Evolutionary conservation across 495 filamentous ascomycete species (phyloP).

Genomic region (Usnea hakonensis): DNA sequence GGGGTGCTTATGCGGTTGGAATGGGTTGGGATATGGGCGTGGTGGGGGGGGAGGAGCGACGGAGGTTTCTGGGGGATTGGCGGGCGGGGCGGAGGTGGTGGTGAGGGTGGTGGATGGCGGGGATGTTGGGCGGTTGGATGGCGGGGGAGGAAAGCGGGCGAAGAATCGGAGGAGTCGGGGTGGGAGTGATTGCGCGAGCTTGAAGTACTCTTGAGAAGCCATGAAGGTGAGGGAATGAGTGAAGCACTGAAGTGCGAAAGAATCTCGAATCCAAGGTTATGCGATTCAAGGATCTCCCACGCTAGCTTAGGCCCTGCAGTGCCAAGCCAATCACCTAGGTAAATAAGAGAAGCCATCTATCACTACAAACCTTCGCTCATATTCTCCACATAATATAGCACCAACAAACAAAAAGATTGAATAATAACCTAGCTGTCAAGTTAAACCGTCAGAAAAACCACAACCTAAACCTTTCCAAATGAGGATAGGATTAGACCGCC

Average conservation of each 20-base stretch:
- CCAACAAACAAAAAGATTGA: too few relatives aligned
- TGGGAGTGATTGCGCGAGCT: slow-evolving; percentile 61
- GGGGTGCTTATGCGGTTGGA: slow-evolving; percentile 62
- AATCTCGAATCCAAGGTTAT: too few relatives aligned
- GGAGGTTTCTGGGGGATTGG: slow-evolving; percentile 16
- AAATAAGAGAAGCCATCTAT: too few relatives aligned
- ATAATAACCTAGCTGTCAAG: too few relatives aligned
- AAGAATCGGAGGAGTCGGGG: slow-evolving; percentile 78
- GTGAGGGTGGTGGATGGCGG: slow-evolving; percentile 29
- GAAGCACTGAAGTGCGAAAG: background rate
- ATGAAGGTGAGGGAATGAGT: background rate
- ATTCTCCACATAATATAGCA: too few relatives aligned
- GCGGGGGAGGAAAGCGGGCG: slow-evolving; percentile 68
- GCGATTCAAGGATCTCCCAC: too few relatives aligned
- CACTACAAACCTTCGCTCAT: too few relatives aligned
- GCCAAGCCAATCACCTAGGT: background rate
- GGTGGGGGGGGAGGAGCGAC: slow-evolving; percentile 28
- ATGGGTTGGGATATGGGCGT: slow-evolving; percentile 55
- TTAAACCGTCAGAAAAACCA: too few relatives aligned
- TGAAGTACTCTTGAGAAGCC: slow-evolving; percentile 39
- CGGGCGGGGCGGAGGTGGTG: slow-evolving; percentile 26
- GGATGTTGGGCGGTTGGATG: slow-evolving; percentile 33
- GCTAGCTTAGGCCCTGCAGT: too few relatives aligned
- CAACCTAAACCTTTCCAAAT: too few relatives aligned
- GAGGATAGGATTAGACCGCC: too few relatives aligned